phyloP scores from a whole-genome alignment of 306 rosid species.

The Vachellia pachyceras region DNA sequence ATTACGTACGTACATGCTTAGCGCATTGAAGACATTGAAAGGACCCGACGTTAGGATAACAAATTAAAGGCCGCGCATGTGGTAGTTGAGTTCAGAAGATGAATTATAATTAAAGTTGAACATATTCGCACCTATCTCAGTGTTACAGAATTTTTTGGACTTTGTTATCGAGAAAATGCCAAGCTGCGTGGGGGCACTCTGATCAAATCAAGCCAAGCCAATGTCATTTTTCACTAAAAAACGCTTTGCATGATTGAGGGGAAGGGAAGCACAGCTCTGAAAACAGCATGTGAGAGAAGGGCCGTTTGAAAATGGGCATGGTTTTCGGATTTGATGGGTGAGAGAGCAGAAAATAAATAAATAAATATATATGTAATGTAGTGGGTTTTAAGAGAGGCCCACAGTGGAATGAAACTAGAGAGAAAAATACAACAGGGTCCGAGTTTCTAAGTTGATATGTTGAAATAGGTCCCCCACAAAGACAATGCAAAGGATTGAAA shows the following conservation, averaged over 20 bases:
- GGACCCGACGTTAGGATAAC: constrained; percentile 45
- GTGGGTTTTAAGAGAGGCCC: neutral
- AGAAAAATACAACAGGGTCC: constrained; percentile 1
- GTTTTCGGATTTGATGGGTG: neutral
- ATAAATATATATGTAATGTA: neutral
- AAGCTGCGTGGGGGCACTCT: constrained; percentile 11
- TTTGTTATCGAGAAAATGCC: constrained; percentile 29
- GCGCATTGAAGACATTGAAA: constrained; percentile 51
- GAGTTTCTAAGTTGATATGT: constrained; percentile 31
- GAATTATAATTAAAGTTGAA: constrained; percentile 45
- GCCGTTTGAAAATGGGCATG: neutral
- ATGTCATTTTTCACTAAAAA: neutral
- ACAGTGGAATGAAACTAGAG: neutral
- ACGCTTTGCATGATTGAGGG: constrained; percentile 42
- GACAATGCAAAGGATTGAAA: constrained; percentile 16
- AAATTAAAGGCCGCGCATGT: constrained; percentile 42
- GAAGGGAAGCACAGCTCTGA: neutral
- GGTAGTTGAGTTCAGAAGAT: constrained; percentile 43
- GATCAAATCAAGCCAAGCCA: constrained; percentile 46
- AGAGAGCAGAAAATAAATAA: neutral
- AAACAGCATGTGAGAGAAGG: constrained; percentile 13
- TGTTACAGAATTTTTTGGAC: neutral
- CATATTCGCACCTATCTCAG: neutral
- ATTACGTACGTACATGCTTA: constrained; percentile 28
- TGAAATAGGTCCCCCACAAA: constrained; percentile 31